A percentile compares a stretch with the other conserved stretches of the same genome.
Conservation (phyloP, 208 protist genomes). For the Acanthamoeba culbertsoni region DNA sequence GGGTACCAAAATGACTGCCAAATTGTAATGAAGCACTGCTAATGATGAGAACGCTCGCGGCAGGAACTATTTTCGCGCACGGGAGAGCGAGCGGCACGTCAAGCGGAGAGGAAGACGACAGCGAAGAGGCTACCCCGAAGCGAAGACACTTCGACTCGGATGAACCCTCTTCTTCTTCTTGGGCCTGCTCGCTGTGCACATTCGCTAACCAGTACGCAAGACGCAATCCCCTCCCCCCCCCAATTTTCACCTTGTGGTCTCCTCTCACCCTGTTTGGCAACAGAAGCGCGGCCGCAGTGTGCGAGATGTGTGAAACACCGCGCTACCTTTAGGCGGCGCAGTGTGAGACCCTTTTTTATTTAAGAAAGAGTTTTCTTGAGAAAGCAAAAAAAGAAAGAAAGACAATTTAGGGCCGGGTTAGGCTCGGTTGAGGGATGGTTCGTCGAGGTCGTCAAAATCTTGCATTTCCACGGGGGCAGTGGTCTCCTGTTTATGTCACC, state of each 20-base stretch:
- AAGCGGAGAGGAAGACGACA: background rate
- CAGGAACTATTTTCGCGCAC: slow-evolving; percentile 20
- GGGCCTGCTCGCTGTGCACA: too few relatives aligned
- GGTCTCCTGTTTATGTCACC: slow-evolving; percentile 19
- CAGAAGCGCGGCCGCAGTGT: too few relatives aligned
- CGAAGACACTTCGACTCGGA: too few relatives aligned
- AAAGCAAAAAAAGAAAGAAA: background rate
- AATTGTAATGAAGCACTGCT: background rate
- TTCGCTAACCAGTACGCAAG: too few relatives aligned
- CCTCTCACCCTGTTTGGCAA: too few relatives aligned
- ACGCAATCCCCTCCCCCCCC: too few relatives aligned
- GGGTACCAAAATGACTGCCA: background rate
- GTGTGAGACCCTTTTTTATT: too few relatives aligned
- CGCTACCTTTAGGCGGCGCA: too few relatives aligned
- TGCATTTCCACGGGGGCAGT: slow-evolving; percentile 53
- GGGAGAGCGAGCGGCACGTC: background rate
- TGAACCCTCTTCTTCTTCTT: too few relatives aligned
- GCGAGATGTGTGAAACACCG: too few relatives aligned
- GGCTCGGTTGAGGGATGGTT: background rate
- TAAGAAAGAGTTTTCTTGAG: too few relatives aligned
- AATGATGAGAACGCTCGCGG: background rate
- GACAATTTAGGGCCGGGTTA: background rate
- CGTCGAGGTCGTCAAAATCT: background rate
- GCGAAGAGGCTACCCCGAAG: background rate
- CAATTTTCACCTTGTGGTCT: too few relatives aligned